These are phyloP conservation scores for Alternaria longipes DNA, from an alignment of 2,329 filamentous ascomycete species.

Conservation along the genomic window DNA sequence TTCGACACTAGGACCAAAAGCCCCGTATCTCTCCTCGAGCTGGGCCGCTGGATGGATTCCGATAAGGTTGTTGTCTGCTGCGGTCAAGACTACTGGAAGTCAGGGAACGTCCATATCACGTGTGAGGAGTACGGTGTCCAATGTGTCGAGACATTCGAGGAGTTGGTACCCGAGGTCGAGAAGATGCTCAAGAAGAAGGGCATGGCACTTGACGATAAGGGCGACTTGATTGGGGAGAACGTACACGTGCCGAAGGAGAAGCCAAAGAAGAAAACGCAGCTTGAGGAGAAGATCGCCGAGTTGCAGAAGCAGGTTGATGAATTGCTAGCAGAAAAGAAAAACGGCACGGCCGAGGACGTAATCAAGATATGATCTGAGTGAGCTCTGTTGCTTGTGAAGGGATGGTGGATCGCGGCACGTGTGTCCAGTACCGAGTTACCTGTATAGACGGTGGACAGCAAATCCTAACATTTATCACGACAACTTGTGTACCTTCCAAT, in stretches of 20 bases:
- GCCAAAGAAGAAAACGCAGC: constrained; percentile 13
- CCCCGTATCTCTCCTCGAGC: constrained; percentile 68
- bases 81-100: constrained; percentile 62
- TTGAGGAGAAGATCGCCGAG: constrained; percentile 10
- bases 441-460: no score
- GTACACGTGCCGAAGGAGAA: constrained; percentile 9
- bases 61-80: constrained; percentile 64
- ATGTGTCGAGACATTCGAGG: constrained; percentile 53
- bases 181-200: constrained; percentile 44
- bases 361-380: not conserved
- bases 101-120: constrained; percentile 69
- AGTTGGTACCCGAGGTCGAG: constrained; percentile 52
- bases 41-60: constrained; percentile 63
- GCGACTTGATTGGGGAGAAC: constrained; percentile 20
- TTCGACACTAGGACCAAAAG: constrained; percentile 64
- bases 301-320: constrained; percentile 10
- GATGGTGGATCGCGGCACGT: no score
- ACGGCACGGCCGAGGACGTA: not conserved
- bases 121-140: constrained; percentile 61
- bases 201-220: constrained; percentile 29
- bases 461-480: no score
- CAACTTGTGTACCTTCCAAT: no score
- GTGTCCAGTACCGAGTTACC: no score
- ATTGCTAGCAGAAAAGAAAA: constrained; percentile 8
- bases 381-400: no score